Conservation (phyloP, 352 stramenopile genomes). For the Thraustochytrium striatum region DNA sequence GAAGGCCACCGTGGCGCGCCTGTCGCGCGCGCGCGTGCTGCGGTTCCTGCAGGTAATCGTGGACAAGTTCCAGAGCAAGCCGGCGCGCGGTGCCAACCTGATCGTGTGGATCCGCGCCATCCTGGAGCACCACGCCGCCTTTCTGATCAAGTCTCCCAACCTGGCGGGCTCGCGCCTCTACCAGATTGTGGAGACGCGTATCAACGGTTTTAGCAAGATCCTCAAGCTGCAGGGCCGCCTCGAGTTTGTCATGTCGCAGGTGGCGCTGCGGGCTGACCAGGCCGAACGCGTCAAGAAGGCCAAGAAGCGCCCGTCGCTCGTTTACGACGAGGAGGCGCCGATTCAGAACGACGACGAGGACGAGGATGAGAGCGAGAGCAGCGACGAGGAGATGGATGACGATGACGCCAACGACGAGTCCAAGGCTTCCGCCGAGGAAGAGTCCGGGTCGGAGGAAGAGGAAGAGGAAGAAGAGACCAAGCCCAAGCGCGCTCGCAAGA, state of each 20-base stretch:
- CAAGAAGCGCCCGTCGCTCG: constrained; percentile 3
- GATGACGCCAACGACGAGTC: background rate
- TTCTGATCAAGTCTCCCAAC: constrained; percentile 8
- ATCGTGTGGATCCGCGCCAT: constrained; percentile 25
- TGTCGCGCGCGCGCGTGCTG: background rate
- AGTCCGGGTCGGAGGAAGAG: too few species aligned
- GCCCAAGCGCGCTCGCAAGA: too few species aligned
- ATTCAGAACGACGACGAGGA: background rate
- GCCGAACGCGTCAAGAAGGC: background rate
- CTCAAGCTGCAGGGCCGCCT: constrained; percentile 34
- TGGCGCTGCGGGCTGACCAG: constrained; percentile 12
- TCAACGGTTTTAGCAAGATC: constrained; percentile 30
- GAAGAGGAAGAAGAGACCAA: constrained; percentile 27
- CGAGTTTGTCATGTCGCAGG: constrained; percentile 37
- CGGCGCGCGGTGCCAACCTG: constrained; percentile 1
- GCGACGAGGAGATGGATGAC: background rate
- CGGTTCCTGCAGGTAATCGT: constrained; percentile 5
- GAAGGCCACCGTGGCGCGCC: constrained; percentile 8
- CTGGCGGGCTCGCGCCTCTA: constrained; percentile 3
- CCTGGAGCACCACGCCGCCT: constrained; percentile 17
- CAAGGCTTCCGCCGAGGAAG: too few species aligned
- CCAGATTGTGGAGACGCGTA: constrained; percentile 19
- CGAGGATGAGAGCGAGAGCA: background rate
- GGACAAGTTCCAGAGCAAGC: background rate
- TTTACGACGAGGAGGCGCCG: constrained; percentile 41